Conservation (phyloP, 2,329 filamentous ascomycete species). For the Lachnellula willkommii region DNA sequence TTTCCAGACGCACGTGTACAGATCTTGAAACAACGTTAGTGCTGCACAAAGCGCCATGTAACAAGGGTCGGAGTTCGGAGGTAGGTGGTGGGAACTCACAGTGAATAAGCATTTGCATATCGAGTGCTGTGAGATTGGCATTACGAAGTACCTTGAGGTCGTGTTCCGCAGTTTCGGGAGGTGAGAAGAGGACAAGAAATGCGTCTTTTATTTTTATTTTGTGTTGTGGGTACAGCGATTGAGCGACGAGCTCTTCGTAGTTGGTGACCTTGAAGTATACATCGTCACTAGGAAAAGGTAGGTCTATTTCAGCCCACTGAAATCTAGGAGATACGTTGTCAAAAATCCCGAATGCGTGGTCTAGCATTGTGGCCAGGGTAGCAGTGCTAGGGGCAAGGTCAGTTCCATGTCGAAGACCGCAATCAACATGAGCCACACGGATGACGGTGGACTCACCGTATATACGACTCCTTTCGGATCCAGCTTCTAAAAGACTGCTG, state of each 20-base stretch:
- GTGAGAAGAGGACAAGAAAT: slow-evolving; percentile 23
- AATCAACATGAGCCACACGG: too few relatives aligned
- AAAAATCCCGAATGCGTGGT: slow-evolving; percentile 30
- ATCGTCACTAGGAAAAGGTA: slow-evolving; percentile 27
- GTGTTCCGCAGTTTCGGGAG: slow-evolving; percentile 13
- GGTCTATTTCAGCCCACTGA: slow-evolving; percentile 30
- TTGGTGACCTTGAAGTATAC: slow-evolving; percentile 24
- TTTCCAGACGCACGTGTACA: slow-evolving; percentile 29
- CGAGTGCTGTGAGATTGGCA: slow-evolving; percentile 22
- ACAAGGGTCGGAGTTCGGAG: not conserved
- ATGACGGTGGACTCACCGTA: slow-evolving; percentile 17
- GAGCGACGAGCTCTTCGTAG: slow-evolving; percentile 21
- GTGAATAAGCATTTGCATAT: slow-evolving; percentile 32
- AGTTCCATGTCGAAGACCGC: not conserved
- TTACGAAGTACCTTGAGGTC: slow-evolving; percentile 16
- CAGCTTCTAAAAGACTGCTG: slow-evolving; percentile 25
- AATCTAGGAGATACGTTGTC: slow-evolving; percentile 29
- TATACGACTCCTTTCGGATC: slow-evolving; percentile 27
- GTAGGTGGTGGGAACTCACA: slow-evolving; percentile 13
- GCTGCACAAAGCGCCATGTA: not conserved
- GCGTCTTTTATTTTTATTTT: slow-evolving; percentile 30
- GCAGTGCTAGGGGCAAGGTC: slow-evolving; percentile 15
- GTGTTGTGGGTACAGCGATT: slow-evolving; percentile 12
- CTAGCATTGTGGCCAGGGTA: slow-evolving; percentile 27
- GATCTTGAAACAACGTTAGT: slow-evolving; percentile 12